Percentiles rank a stretch among this genome's conserved stretches.
phyloP scores from a whole-genome alignment of 2,329 filamentous ascomycete species.

The Fusarium sp. region DNA sequence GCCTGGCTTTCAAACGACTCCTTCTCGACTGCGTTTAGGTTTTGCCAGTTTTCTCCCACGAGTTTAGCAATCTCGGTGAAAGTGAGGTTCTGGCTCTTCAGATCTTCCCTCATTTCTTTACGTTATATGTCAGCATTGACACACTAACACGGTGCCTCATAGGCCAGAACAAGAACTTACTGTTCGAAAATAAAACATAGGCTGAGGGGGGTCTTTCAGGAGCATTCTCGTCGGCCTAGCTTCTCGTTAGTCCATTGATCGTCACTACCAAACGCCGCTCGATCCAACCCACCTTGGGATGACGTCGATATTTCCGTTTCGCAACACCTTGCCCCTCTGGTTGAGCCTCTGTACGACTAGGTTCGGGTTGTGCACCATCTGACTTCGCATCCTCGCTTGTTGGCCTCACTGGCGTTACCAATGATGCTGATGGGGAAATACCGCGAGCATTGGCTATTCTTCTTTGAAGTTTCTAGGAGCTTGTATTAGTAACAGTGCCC shows the following conservation, averaged over 20 bases:
- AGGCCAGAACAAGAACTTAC: slow-evolving; percentile 62
- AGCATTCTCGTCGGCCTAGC: slow-evolving; percentile 81
- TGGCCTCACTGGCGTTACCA: slow-evolving; percentile 65
- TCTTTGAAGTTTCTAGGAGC: slow-evolving; percentile 80
- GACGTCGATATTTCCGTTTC: slow-evolving; percentile 83
- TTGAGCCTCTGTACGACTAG: slow-evolving; percentile 62
- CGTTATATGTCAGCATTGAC: slow-evolving; percentile 6
- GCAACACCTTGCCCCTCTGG: slow-evolving; percentile 61
- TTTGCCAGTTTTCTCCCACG: slow-evolving; percentile 87
- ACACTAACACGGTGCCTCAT: neutral
- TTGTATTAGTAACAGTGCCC: slow-evolving; percentile 11
- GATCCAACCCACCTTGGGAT: slow-evolving; percentile 75
- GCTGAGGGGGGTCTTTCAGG: slow-evolving; percentile 86
- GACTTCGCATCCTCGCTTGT: slow-evolving; percentile 68
- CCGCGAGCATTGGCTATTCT: slow-evolving; percentile 83
- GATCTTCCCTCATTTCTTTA: slow-evolving; percentile 80
- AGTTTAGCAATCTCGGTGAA: slow-evolving; percentile 89
- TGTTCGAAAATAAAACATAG: slow-evolving; percentile 89
- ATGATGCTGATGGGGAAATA: slow-evolving; percentile 67
- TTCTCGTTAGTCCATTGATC: slow-evolving; percentile 11
- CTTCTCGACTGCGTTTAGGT: slow-evolving; percentile 75
- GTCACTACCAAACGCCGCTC: neutral
- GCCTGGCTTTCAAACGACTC: slow-evolving; percentile 82
- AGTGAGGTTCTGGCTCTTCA: slow-evolving; percentile 81
- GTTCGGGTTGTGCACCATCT: slow-evolving; percentile 68